These are phyloP conservation scores for Arthrobotrys iridis DNA, from an alignment of 2,329 filamentous ascomycete species.

Conservation along the genomic window DNA sequence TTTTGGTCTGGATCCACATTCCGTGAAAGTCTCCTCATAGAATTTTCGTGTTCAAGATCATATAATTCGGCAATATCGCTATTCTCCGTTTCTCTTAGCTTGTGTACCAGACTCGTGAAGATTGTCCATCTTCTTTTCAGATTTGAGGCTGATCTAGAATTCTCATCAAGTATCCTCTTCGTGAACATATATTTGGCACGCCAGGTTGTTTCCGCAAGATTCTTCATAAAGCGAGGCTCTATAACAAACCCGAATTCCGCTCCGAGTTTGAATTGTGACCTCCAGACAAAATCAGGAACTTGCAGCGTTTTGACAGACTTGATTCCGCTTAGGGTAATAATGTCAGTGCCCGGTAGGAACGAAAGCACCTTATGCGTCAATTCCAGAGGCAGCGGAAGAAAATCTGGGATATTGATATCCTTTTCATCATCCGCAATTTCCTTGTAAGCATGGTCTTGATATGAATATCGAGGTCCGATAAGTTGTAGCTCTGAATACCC, in stretches of 20 bases:
- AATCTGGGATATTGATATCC: constrained; percentile 9
- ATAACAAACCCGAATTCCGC: constrained; percentile 6
- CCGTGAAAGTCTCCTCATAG: background rate
- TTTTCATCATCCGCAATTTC: background rate
- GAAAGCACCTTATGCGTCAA: constrained; percentile 35
- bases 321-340: constrained; percentile 5
- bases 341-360: constrained; percentile 17
- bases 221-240: background rate
- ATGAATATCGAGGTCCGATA: background rate
- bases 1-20: background rate
- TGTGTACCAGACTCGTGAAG: constrained; percentile 7
- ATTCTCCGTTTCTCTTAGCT: background rate
- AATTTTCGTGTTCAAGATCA: background rate
- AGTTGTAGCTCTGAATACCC: background rate
- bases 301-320: constrained; percentile 4
- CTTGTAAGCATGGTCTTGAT: background rate
- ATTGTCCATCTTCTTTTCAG: constrained; percentile 20
- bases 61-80: background rate
- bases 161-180: background rate
- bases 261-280: constrained; percentile 14
- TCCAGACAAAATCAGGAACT: constrained; percentile 34
- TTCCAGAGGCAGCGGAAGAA: constrained; percentile 26
- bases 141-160: background rate
- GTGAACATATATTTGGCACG: constrained; percentile 16
- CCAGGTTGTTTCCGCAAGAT: background rate